Evolutionary conservation across 2,329 filamentous ascomycete species (phyloP), one percentile per base, ranked within the genome.

Genomic region (Acrocalymma vagum): DNA sequence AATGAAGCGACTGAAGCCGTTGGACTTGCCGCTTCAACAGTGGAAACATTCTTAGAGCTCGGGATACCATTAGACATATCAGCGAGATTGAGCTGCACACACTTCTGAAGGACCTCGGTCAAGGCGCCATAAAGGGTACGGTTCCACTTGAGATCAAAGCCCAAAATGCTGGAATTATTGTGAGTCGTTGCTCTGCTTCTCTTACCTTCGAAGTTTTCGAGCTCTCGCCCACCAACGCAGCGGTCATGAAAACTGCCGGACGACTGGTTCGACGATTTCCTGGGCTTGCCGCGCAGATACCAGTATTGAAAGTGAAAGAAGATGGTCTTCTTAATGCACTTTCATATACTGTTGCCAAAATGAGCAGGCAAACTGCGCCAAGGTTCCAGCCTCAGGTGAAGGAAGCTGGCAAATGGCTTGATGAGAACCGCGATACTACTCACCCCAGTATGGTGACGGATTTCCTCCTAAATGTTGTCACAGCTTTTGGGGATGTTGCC

Each of bases 381-480:
- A 61, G 63, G n/a, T 65, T 65, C 5, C 61, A 64, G 31, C 51
- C 60, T 3, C 60, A 57, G 15, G 48, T 58, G 0, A 46, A 11
- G 3, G 81, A 81, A 37, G 72, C 71, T 0, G 26, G 55, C 1
- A 16, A 62, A 5, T 4, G 39, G 0, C 54, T 68, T 5, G 47
- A 58, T 2, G 79, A 83, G 41, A 59, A 55, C 0, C 69, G 78
- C 3, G 77, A 83, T 15, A 76, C 77, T 0, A 58, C 53, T 0
- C 37, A 78, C 39, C 80, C 80, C 1, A 65, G 55, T 4, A 64
- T 81, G 10, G 70, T 84, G 0, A 81, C 76, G 0, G 74, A 81
- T 22, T 65, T 80, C 6, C 58, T 82, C 2, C 65, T 74, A 3
- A 66, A 65, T 0, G 65, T 78, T 6, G 4, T 55, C n/a, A 3